Conservation (phyloP, 768 basidiomycete species). For the Mycena chlorophos region DNA sequence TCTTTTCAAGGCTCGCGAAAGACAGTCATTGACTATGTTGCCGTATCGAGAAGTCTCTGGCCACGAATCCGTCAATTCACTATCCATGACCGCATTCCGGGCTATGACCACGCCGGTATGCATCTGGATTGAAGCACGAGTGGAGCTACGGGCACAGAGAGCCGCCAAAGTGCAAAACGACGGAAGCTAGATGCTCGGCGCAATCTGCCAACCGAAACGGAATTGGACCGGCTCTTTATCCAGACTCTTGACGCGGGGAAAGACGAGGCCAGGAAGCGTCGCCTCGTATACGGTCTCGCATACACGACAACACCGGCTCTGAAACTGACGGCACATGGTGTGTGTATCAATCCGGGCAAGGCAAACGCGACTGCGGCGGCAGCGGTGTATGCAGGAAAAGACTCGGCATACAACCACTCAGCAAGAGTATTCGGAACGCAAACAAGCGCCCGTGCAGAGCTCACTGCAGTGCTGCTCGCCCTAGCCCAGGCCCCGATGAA, state of each 20-base stretch:
- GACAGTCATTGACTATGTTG: conserved; percentile 11
- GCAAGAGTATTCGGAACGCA: background rate
- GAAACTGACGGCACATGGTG: background rate
- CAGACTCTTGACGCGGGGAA: background rate
- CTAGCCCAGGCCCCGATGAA: background rate
- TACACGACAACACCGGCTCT: background rate
- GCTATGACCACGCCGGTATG: conserved; percentile 5
- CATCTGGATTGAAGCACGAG: background rate
- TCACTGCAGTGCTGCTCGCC: background rate
- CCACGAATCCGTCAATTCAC: background rate
- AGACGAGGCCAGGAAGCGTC: background rate
- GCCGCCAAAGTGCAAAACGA: background rate
- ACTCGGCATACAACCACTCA: background rate
- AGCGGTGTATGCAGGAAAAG: background rate
- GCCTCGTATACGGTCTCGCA: background rate
- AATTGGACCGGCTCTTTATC: background rate
- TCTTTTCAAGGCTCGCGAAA: conserved; percentile 11
- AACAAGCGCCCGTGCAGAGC: background rate
- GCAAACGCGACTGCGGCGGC: background rate
- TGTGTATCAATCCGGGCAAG: background rate
- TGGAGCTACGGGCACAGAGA: background rate
- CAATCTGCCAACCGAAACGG: background rate
- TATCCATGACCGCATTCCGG: background rate
- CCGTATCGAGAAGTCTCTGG: conserved; percentile 2
- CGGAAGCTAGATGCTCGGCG: background rate